A percentile compares a stretch with the other conserved stretches of the same genome.
Conservation (phyloP, 306 rosid species). For the Quercus engelmannii region DNA sequence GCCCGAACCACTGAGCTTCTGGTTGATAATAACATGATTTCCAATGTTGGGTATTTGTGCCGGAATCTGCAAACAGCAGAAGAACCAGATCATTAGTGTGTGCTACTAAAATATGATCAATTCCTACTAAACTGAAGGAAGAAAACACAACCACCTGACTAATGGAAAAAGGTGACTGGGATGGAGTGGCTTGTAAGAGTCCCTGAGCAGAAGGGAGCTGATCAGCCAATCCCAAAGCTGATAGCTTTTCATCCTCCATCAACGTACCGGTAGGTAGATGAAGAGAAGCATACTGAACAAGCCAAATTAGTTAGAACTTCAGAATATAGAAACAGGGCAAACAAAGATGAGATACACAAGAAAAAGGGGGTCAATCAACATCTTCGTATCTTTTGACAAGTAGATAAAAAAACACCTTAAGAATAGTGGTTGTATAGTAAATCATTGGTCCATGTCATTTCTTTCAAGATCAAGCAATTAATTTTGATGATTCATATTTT, state of each 20-base stretch:
- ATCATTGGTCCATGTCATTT: too few relatives aligned
- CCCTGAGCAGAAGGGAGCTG: conserved; percentile 87
- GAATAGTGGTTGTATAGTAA: too few relatives aligned
- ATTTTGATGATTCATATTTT: too few relatives aligned
- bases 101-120: not conserved
- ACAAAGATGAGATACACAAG: not conserved
- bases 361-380: not conserved
- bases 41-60: conserved; percentile 77
- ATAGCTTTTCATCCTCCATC: conserved; percentile 83
- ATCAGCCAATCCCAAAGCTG: conserved; percentile 72
- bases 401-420: too few relatives aligned
- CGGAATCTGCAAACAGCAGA: conserved; percentile 51
- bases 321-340: not conserved
- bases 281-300: conserved; percentile 73
- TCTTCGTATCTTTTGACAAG: too few relatives aligned
- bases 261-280: conserved; percentile 69
- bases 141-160: conserved; percentile 49
- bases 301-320: conserved; percentile 6
- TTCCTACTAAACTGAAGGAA: not conserved
- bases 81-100: conserved; percentile 6
- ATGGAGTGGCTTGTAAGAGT: conserved; percentile 61
- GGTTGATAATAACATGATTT: conserved; percentile 81
- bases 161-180: conserved; percentile 61
- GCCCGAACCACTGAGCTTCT: conserved; percentile 64
- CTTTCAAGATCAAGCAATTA: too few relatives aligned